These are phyloP conservation scores for Xylaria longipes DNA, from an alignment of 495 filamentous ascomycete species.

Conservation along the genomic window DNA sequence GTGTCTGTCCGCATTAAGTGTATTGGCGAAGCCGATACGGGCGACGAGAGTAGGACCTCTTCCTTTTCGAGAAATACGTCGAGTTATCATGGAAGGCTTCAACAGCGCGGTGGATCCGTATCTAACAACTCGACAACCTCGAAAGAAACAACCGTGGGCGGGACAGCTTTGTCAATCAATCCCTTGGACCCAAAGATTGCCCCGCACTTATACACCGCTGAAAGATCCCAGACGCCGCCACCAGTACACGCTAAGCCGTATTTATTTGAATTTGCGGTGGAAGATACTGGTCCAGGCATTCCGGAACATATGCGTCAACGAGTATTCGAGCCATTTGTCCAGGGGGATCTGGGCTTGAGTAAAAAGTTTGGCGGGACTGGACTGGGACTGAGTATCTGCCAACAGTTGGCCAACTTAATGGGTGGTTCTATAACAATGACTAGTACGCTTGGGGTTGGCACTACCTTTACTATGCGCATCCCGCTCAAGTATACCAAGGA, in stretches of 20 bases:
- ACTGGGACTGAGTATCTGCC: constrained; percentile 87
- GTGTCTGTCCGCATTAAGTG: constrained; percentile 78
- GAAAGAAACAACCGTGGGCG: constrained; percentile 41
- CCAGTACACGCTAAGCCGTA: constrained; percentile 63
- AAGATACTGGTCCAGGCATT: constrained; percentile 92
- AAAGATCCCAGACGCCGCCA: constrained; percentile 67
- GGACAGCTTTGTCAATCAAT: constrained; percentile 64
- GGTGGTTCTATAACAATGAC: constrained; percentile 74
- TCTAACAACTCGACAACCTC: constrained; percentile 57
- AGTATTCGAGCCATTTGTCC: constrained; percentile 94
- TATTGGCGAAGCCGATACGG: constrained; percentile 59
- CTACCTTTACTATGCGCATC: constrained; percentile 82
- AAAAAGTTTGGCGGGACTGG: constrained; percentile 93
- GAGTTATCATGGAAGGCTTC: constrained; percentile 43
- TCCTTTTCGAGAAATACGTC: constrained; percentile 56
- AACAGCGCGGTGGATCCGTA: constrained; percentile 54
- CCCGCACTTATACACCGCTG: constrained; percentile 55
- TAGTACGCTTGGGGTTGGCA: constrained; percentile 76
- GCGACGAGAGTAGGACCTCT: constrained; percentile 54
- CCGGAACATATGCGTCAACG: constrained; percentile 73
- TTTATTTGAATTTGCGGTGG: constrained; percentile 84
- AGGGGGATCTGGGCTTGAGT: constrained; percentile 85
- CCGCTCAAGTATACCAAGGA: constrained; percentile 80
- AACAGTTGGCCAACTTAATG: constrained; percentile 84
- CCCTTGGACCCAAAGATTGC: constrained; percentile 59